Conservation (phyloP, 176 grass and related monocot genomes). For the Cenchrus fungigraminus region DNA sequence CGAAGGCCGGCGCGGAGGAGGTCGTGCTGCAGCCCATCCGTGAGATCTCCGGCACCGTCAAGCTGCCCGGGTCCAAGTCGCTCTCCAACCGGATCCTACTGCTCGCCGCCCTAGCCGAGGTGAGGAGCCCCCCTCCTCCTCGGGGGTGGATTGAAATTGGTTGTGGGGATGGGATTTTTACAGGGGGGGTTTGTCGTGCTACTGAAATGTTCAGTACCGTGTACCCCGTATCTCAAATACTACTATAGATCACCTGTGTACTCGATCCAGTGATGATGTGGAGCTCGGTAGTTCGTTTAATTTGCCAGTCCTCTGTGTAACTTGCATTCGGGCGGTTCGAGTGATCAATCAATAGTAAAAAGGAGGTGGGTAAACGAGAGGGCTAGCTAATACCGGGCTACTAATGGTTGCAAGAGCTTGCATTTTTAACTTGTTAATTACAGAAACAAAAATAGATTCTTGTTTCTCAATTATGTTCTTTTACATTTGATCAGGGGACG, state of each 20-base stretch:
- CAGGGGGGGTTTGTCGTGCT: constrained; percentile 19
- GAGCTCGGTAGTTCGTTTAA: neutral
- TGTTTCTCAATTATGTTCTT: neutral
- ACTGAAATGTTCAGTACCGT: neutral
- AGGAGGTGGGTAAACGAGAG: neutral
- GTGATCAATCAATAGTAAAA: neutral
- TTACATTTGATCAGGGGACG: constrained; percentile 64
- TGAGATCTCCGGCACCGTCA: constrained; percentile 90
- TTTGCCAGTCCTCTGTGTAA: neutral
- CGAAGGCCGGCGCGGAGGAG: constrained; percentile 65
- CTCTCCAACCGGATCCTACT: constrained; percentile 99
- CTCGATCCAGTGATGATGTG: neutral
- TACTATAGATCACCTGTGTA: neutral
- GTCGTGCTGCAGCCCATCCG: constrained; percentile 87
- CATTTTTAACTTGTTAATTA: neutral
- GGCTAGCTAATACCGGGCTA: neutral
- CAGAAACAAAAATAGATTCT: neutral
- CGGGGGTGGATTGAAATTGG: neutral
- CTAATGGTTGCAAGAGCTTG: neutral
- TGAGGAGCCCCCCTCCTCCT: neutral
- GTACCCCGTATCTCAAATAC: neutral
- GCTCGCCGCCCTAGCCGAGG: constrained; percentile 86
- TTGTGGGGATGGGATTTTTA: constrained; percentile 17
- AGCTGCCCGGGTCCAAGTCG: constrained; percentile 94
- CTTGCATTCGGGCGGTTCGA: neutral